phyloP scores from a whole-genome alignment of 2,329 filamentous ascomycete species.

The Sclerotinia nivalis region DNA sequence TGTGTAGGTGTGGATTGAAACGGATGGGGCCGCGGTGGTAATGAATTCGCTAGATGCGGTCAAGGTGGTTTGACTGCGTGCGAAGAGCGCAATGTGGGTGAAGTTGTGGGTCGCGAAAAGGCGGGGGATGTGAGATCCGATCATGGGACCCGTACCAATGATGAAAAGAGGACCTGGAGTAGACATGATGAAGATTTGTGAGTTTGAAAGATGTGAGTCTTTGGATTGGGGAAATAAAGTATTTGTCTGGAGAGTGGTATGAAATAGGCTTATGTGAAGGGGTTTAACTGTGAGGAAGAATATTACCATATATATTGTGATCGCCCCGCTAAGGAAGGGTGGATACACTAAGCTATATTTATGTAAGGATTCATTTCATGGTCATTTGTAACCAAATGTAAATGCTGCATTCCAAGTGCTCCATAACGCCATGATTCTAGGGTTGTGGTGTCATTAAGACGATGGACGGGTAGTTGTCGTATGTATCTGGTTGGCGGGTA shows the following conservation, averaged over 20 bases:
- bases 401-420: not conserved
- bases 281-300: not conserved
- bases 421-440: not conserved
- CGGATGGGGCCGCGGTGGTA: slow-evolving; percentile 39
- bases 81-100: slow-evolving; percentile 18
- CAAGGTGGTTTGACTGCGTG: not conserved
- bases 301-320: not conserved
- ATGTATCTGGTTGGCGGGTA: not conserved
- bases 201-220: not conserved
- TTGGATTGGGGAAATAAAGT: not conserved
- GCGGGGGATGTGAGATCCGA: slow-evolving; percentile 20
- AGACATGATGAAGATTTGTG: slow-evolving; percentile 10
- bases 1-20: slow-evolving; percentile 4
- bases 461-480: not conserved
- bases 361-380: slow-evolving; percentile 1
- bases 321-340: not conserved
- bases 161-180: slow-evolving; percentile 19
- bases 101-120: slow-evolving; percentile 12
- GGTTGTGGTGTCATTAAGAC: not conserved
- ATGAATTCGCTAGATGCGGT: slow-evolving; percentile 34
- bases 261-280: not conserved
- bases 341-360: not conserved
- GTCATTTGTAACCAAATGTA: not conserved
- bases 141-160: slow-evolving; percentile 22
- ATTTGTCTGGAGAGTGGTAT: not conserved